Evolutionary conservation across 2,329 filamentous ascomycete species (phyloP).

Genomic region (Cyphellophora attinorum): DNA sequence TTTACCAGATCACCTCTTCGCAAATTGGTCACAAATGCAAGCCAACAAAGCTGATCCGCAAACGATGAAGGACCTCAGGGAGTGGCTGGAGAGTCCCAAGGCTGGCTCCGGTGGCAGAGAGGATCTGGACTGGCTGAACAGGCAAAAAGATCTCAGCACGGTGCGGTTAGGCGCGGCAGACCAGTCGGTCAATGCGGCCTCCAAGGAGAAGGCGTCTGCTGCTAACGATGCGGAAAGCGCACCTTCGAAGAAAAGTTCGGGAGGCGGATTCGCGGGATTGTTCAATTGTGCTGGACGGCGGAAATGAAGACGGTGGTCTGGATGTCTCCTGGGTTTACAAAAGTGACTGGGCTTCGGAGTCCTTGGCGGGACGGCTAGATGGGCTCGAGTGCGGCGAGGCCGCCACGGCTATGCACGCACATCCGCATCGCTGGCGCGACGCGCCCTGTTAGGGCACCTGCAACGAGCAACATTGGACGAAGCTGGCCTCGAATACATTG

Average conservation of each 20-base stretch:
- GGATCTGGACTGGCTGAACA: conserved; percentile 16
- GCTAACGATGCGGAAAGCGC: not conserved
- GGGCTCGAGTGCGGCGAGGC: too few species aligned
- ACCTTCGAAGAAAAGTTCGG: conserved; percentile 1
- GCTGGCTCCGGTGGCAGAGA: conserved; percentile 11
- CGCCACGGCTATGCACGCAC: too few species aligned
- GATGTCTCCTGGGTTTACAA: too few species aligned
- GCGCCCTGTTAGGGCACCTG: too few species aligned
- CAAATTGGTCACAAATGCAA: conserved; percentile 19
- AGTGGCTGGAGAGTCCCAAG: conserved; percentile 12
- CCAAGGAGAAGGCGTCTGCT: too few species aligned
- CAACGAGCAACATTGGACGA: too few species aligned
- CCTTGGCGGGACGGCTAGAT: too few species aligned
- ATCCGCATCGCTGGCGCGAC: too few species aligned
- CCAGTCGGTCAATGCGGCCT: too few species aligned
- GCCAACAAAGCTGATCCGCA: conserved; percentile 11
- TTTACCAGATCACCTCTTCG: conserved; percentile 16
- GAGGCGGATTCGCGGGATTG: conserved; percentile 7
- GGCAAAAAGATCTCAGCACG: conserved; percentile 14
- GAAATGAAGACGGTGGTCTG: conserved; percentile 10
- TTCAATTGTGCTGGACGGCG: conserved; percentile 12
- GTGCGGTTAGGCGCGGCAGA: conserved; percentile 12
- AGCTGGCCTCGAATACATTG: too few species aligned
- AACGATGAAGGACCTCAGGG: conserved; percentile 12
- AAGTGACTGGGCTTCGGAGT: too few species aligned